Percentiles rank a stretch among this genome's conserved stretches.
Conservation (phyloP, 805 yeast genomes). For the Starmerella apis region DNA sequence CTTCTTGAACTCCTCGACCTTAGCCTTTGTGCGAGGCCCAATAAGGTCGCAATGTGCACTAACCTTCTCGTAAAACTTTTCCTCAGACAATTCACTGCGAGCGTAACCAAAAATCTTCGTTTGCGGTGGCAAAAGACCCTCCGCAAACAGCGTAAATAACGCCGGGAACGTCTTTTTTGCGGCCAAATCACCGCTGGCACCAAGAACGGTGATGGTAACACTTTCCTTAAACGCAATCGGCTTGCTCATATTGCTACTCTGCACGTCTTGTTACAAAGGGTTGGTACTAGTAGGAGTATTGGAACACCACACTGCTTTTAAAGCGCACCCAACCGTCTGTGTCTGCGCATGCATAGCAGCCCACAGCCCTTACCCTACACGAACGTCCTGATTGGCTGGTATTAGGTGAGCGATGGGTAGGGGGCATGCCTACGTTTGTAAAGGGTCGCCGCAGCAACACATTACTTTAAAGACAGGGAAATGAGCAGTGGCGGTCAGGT, state of each 20-base stretch:
- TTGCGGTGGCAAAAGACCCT: constrained; percentile 62
- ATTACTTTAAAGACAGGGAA: neutral
- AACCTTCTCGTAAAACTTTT: constrained; percentile 59
- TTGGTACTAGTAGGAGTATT: constrained; percentile 1
- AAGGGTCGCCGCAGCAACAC: constrained; percentile 2
- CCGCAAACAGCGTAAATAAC: constrained; percentile 40
- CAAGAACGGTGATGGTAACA: constrained; percentile 26
- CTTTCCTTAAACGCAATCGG: constrained; percentile 18
- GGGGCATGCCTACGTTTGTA: neutral
- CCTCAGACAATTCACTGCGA: constrained; percentile 59
- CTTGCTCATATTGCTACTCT: neutral
- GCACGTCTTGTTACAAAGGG: neutral
- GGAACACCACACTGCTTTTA: constrained; percentile 3
- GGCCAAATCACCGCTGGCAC: constrained; percentile 34
- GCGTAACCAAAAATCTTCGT: constrained; percentile 86
- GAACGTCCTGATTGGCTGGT: constrained; percentile 1
- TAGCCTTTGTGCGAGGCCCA: constrained; percentile 36
- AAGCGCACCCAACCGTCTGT: constrained; percentile 8
- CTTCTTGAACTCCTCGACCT: constrained; percentile 51
- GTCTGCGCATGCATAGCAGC: constrained; percentile 3
- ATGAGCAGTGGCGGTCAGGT: neutral
- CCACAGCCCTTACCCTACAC: constrained; percentile 3
- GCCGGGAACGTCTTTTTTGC: constrained; percentile 35
- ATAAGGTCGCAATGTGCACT: constrained; percentile 48
- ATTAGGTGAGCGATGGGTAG: neutral